Conservation (phyloP, 306 rosid species). For the Begonia fuchsioides region DNA sequence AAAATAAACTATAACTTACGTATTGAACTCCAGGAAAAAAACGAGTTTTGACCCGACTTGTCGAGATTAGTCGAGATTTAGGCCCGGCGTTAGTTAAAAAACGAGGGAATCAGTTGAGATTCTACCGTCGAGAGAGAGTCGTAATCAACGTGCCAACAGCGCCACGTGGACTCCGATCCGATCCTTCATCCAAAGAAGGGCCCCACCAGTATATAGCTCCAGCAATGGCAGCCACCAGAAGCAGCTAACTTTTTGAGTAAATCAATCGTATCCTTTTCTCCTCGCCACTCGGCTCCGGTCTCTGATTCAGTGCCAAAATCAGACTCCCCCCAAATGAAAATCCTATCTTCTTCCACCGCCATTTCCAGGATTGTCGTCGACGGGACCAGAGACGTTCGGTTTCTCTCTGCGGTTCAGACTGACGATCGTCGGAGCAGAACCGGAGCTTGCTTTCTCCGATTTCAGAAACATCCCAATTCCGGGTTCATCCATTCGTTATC, state of each 20-base stretch:
- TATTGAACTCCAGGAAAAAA: too few species aligned
- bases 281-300: neutral
- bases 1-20: too few species aligned
- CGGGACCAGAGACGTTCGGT: constrained; percentile 5
- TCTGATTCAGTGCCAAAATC: neutral
- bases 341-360: constrained; percentile 19
- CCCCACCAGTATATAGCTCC: constrained; percentile 6
- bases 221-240: constrained; percentile 10
- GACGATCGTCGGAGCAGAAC: constrained; percentile 5
- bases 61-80: too few species aligned
- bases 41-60: too few species aligned
- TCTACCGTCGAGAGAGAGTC: constrained; percentile 7
- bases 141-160: constrained; percentile 3
- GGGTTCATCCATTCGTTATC: constrained; percentile 23
- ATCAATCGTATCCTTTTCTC: too few species aligned
- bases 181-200: neutral
- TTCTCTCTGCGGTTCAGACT: neutral
- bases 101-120: constrained; percentile 12
- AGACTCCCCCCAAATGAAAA: neutral
- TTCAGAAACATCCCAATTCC: constrained; percentile 17
- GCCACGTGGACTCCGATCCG: constrained; percentile 20
- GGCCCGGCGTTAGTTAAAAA: too few species aligned
- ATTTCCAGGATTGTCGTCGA: constrained; percentile 17
- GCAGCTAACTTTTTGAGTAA: too few species aligned
- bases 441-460: constrained; percentile 15